Conservation (phyloP, 352 stramenopile genomes). For the Sclerospora graminicola region DNA sequence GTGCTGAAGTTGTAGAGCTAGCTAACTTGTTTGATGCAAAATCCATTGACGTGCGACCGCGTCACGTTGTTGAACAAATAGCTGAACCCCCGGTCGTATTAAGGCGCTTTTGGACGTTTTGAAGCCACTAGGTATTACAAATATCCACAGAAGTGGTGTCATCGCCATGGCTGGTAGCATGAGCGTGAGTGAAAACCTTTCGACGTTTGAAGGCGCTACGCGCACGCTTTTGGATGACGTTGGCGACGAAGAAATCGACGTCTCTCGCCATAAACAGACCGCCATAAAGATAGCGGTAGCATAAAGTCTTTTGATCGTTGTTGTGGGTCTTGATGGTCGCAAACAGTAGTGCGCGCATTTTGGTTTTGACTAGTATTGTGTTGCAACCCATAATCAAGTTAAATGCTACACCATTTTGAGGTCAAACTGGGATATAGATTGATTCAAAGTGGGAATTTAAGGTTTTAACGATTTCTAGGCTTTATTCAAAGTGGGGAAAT, state of each 20-base stretch:
- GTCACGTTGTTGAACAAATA: conserved; percentile 79
- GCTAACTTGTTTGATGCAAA: conserved; percentile 82
- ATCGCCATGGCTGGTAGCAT: conserved; percentile 76
- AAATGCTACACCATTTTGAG: too few species aligned
- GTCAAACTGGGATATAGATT: too few species aligned
- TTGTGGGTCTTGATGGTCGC: too few species aligned
- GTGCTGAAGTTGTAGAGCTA: conserved; percentile 69
- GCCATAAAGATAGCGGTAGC: background rate
- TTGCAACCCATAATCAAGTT: too few species aligned
- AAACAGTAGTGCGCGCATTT: too few species aligned
- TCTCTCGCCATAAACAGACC: conserved; percentile 43
- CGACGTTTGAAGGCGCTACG: conserved; percentile 64
- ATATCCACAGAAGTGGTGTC: conserved; percentile 78
- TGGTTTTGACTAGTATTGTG: too few species aligned
- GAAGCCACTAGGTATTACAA: conserved; percentile 71
- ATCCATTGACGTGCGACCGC: conserved; percentile 72
- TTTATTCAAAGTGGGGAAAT: too few species aligned
- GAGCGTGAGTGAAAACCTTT: conserved; percentile 48
- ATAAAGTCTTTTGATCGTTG: too few species aligned
- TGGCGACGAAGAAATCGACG: conserved; percentile 53
- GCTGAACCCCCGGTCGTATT: conserved; percentile 62
- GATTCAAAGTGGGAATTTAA: too few species aligned
- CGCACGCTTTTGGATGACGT: conserved; percentile 56
- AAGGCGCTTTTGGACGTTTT: conserved; percentile 76
- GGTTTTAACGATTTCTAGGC: too few species aligned